Evolutionary conservation across 768 basidiomycete genomes (phyloP), one percentile per base, ranked within the genome.

Genomic region (Termitomyces sp.): DNA sequence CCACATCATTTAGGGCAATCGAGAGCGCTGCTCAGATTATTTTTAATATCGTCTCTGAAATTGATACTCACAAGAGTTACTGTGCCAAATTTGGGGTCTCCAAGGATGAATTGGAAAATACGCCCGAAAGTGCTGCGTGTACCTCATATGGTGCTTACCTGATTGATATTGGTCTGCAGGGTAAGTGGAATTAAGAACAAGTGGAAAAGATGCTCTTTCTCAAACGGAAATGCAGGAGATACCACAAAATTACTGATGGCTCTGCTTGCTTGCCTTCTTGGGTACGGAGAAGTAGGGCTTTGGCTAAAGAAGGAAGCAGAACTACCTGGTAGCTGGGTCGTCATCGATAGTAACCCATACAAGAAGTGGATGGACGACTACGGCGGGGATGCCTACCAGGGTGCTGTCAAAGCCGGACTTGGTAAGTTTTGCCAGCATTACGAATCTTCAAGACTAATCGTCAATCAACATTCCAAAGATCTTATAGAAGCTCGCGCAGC

Each of bases 271-370:
- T 98, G 95, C 66, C 75, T 96, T 9, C 72, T 96, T 0, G 95
- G 94, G 2, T 98, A 97, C 65, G 94, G 94, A 11, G 91, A 96
- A 66, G 91, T 94, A 0, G 94, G 94, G 1, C 70, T 91, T 38
- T 91, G 92, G 86, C 72, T 98, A 31, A 79, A 84, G 66, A 81
- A 77, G 33, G 77, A 86, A 56, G 78, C 73, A 33, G 62, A 60
- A 38, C 74, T 71, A 10, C 66, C 61, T n/a, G 72, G 73, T 23
- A 79, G 74, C 20, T 85, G 84, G 78, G 80, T 88, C 18, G 63
- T 75, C 33, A 64, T 84, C 52, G 79, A 84, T 10, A 82, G 79
- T 0, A 96, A 96, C 63, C 81, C 84, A 5, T 97, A 95, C 68
- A 75, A 75, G 40, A 66, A 73, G 54, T 91, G 88, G 88, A 87